phyloP scores from a whole-genome alignment of 495 filamentous ascomycete genomes.

The Podospora bellae-mahoneyi region DNA sequence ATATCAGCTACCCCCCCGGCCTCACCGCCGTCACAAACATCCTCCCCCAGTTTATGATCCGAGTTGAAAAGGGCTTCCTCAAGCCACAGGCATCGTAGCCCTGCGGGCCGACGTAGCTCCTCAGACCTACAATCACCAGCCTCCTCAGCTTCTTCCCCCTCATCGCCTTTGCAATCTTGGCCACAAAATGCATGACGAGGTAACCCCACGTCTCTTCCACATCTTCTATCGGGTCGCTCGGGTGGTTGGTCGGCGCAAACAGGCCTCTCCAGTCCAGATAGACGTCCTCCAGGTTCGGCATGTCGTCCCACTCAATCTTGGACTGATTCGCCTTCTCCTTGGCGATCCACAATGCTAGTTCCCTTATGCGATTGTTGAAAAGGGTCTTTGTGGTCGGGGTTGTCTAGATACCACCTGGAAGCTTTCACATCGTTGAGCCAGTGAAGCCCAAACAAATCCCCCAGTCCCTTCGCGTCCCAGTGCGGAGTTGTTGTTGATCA shows the following conservation, averaged over 20 bases:
- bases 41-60: constrained; percentile 14
- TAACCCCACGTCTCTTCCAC: background rate
- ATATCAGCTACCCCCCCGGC: constrained; percentile 24
- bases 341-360: background rate
- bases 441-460: background rate
- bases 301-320: background rate
- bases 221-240: background rate
- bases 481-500: background rate
- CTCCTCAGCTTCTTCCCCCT: constrained; percentile 6
- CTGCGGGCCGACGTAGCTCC: background rate
- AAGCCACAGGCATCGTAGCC: background rate
- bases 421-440: background rate
- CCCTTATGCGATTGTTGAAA: background rate
- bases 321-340: background rate
- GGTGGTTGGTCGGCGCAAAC: background rate
- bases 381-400: background rate
- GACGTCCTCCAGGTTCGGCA: background rate
- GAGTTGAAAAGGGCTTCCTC: background rate
- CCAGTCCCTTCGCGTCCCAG: no score
- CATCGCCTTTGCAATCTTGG: constrained; percentile 7
- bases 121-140: constrained; percentile 25
- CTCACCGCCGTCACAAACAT: constrained; percentile 19
- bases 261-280: background rate
- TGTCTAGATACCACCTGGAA: background rate
- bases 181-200: background rate